phyloP scores from a whole-genome alignment of 2,329 filamentous ascomycete species.

The Fusarium sororula region DNA sequence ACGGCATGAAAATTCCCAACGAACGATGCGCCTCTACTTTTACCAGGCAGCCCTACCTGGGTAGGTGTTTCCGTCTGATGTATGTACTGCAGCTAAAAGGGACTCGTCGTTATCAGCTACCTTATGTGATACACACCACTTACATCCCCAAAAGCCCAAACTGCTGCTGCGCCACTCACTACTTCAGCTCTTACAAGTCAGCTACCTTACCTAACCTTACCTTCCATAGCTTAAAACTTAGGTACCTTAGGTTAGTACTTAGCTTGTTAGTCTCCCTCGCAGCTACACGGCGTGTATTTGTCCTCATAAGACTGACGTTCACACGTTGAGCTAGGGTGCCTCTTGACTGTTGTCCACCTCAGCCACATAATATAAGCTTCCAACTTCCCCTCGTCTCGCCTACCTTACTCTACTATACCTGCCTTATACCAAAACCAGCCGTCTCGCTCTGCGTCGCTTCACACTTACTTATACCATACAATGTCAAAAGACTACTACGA shows the following conservation, averaged over 20 bases:
- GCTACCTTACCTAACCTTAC: background rate
- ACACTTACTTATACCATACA: background rate
- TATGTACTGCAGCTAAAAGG: background rate
- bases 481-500: slow-evolving; percentile 45
- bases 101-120: background rate
- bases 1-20: slow-evolving; percentile 3
- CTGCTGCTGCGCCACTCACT: slow-evolving; percentile 8
- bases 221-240: too few relatives aligned
- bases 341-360: background rate
- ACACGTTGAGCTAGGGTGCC: background rate
- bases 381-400: background rate
- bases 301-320: slow-evolving; percentile 21
- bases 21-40: background rate
- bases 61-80: background rate
- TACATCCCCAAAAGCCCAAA: background rate
- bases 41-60: background rate
- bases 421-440: background rate
- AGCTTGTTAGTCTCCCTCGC: background rate
- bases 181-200: background rate
- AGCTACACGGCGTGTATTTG: background rate
- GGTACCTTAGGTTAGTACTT: background rate
- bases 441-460: background rate
- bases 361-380: slow-evolving; percentile 13
- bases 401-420: background rate
- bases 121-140: background rate